phyloP scores from a whole-genome alignment of 768 basidiomycete genomes.

The Cubamyces sp. region DNA sequence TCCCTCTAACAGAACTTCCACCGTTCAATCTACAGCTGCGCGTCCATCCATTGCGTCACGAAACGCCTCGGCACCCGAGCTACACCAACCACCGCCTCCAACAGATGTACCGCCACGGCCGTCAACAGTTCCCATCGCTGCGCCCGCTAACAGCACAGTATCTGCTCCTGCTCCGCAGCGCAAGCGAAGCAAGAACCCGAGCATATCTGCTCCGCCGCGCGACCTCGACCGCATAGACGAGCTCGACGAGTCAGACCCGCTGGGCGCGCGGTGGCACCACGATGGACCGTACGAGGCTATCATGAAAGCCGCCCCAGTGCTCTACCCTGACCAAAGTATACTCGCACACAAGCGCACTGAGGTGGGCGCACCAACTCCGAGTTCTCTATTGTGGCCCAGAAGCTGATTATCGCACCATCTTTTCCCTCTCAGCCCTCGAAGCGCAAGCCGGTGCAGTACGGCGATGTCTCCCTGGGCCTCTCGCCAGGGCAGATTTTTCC shows the following conservation, averaged over 20 bases:
- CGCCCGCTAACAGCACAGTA: background rate
- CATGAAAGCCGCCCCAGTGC: slow-evolving; percentile 37
- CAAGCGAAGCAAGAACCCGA: slow-evolving; percentile 32
- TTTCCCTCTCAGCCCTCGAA: slow-evolving; percentile 2
- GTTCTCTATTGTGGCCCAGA: background rate
- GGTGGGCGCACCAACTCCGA: background rate
- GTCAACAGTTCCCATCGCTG: slow-evolving; percentile 25
- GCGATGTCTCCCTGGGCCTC: slow-evolving; percentile 30
- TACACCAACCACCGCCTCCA: slow-evolving; percentile 19
- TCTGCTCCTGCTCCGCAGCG: slow-evolving; percentile 27
- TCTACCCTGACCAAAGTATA: slow-evolving; percentile 21
- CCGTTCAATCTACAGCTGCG: slow-evolving; percentile 8
- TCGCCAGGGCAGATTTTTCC: slow-evolving; percentile 40
- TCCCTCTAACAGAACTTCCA: background rate
- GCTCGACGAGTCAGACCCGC: slow-evolving; percentile 74
- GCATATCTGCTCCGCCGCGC: slow-evolving; percentile 31
- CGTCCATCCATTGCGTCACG: slow-evolving; percentile 16
- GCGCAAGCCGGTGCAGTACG: slow-evolving; percentile 17
- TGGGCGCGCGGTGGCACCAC: slow-evolving; percentile 67
- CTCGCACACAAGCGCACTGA: slow-evolving; percentile 15
- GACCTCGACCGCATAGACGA: slow-evolving; percentile 76
- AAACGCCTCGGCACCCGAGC: slow-evolving; percentile 27
- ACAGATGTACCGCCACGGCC: slow-evolving; percentile 22
- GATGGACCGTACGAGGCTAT: slow-evolving; percentile 76
- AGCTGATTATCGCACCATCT: background rate